Percentiles rank a stretch among this genome's conserved stretches.
These are phyloP conservation scores for Mycena capillaripes DNA, from an alignment of 768 basidiomycete genomes.

Conservation along the genomic window DNA sequence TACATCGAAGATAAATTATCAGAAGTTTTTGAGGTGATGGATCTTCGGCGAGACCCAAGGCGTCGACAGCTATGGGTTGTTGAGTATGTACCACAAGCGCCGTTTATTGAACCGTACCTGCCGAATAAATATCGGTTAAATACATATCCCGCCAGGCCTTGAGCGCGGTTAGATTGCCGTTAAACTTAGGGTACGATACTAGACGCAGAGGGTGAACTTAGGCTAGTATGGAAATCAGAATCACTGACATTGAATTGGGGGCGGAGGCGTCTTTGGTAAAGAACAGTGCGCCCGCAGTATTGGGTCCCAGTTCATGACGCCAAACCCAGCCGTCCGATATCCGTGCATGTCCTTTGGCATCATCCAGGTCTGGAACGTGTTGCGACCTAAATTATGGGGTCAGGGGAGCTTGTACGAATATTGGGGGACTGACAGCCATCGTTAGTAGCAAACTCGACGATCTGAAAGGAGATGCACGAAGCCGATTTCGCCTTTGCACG, in stretches of 20 bases:
- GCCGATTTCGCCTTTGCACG: constrained; percentile 29
- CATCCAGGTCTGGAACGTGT: constrained; percentile 37
- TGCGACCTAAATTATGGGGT: constrained; percentile 27
- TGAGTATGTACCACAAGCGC: constrained; percentile 4
- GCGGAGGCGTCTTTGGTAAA: constrained; percentile 18
- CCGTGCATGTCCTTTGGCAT: constrained; percentile 35
- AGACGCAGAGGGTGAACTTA: not conserved
- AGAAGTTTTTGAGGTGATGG: constrained; percentile 11
- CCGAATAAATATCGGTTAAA: constrained; percentile 26
- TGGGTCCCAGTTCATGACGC: constrained; percentile 30
- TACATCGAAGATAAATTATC: constrained; percentile 31
- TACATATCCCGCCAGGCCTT: constrained; percentile 31
- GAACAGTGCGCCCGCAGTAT: constrained; percentile 26
- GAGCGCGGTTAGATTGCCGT: constrained; percentile 23
- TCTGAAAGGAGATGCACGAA: constrained; percentile 36
- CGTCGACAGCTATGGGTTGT: constrained; percentile 28
- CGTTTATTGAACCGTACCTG: constrained; percentile 9
- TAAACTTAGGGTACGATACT: constrained; percentile 23
- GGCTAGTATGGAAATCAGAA: not conserved
- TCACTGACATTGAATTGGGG: constrained; percentile 23
- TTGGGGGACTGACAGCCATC: constrained; percentile 26
- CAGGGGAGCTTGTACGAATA: not conserved
- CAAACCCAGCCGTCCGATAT: constrained; percentile 32
- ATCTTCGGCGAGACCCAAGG: constrained; percentile 30
- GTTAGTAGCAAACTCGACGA: constrained; percentile 27